Evolutionary conservation across 1,139 yeast genomes (phyloP).

Genomic region (Suhomyces guaymorum): DNA sequence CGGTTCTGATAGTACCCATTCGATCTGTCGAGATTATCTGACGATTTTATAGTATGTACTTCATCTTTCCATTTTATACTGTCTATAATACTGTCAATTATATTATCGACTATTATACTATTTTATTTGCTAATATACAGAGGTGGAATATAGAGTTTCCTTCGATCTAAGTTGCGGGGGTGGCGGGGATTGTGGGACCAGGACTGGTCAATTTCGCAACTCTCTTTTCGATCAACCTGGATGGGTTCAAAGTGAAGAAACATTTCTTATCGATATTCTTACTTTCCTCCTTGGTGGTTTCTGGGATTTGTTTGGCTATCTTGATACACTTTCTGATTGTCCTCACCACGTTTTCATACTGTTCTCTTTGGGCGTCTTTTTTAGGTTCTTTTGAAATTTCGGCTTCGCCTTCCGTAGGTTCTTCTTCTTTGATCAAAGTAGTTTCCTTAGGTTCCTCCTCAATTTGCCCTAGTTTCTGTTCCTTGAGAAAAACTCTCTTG

Average conservation of each 20-base stretch:
- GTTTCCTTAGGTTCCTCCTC: constrained; percentile 10
- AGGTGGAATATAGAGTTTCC: not conserved
- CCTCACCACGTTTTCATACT: constrained; percentile 45
- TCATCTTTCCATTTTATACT: no score
- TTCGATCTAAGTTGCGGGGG: not conserved
- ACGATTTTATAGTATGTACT: no score
- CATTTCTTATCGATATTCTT: constrained; percentile 62
- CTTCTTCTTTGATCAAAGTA: constrained; percentile 7
- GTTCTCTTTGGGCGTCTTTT: constrained; percentile 20
- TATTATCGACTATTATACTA: no score
- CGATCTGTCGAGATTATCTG: no score
- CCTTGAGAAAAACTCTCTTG: constrained; percentile 51
- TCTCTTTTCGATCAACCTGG: constrained; percentile 45
- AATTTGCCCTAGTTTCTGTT: constrained; percentile 13
- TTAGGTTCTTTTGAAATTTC: constrained; percentile 9
- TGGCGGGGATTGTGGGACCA: not conserved
- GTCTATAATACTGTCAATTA: no score
- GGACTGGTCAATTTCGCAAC: constrained; percentile 27
- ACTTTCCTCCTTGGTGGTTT: constrained; percentile 61
- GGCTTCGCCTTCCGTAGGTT: constrained; percentile 20
- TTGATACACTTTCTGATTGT: constrained; percentile 53
- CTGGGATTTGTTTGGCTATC: constrained; percentile 40
- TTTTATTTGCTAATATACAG: not conserved
- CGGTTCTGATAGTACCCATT: no score
- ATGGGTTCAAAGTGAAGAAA: constrained; percentile 63